These are phyloP conservation scores for Hippophae rhamnoides DNA, from an alignment of 306 rosid species.

Conservation along the genomic window DNA sequence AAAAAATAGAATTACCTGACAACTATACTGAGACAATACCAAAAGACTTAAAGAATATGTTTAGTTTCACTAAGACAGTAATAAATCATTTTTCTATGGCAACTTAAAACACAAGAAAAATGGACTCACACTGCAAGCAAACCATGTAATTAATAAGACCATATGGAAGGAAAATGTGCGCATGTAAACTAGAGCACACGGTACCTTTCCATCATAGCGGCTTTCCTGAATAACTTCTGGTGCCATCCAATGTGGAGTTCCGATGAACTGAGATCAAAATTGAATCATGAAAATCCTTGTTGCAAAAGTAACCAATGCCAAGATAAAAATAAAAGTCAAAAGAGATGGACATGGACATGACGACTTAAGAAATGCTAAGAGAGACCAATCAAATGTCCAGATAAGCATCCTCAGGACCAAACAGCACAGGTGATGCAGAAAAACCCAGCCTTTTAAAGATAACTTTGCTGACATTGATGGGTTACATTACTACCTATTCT, in stretches of 20 bases:
- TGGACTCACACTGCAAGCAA: no score
- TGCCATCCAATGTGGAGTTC: constrained; percentile 99
- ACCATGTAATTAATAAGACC: neutral
- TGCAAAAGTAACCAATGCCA: no score
- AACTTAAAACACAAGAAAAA: no score
- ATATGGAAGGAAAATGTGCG: constrained; percentile 7
- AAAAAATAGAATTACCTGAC: neutral
- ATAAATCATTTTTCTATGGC: no score
- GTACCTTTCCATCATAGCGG: constrained; percentile 97
- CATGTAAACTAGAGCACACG: constrained; percentile 9
- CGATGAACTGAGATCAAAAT: constrained; percentile 64
- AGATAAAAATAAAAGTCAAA: neutral
- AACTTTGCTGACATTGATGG: neutral
- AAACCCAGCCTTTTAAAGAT: neutral
- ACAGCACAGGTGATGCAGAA: neutral
- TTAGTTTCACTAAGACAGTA: no score
- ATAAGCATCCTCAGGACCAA: neutral
- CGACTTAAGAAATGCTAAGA: neutral
- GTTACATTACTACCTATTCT: neutral
- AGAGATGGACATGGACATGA: neutral
- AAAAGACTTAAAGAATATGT: no score
- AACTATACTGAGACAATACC: neutral
- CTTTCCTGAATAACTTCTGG: constrained; percentile 99
- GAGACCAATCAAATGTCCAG: neutral
- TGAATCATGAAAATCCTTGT: constrained; percentile 13